Conservation (phyloP, 345 rosid genomes). For the Adansonia digitata region DNA sequence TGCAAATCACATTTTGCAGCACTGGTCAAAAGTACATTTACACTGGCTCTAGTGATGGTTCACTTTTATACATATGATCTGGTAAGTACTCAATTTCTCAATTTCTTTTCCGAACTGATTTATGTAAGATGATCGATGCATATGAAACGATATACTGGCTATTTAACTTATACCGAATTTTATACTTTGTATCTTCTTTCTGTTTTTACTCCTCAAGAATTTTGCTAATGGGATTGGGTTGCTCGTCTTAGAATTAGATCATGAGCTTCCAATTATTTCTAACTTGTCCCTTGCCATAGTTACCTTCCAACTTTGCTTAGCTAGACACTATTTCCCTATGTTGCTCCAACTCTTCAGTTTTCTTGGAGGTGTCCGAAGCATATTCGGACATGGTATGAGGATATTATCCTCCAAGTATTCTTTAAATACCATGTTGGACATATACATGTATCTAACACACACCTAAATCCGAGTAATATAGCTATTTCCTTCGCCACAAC, state of each 20-base stretch:
- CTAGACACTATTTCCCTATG: background rate
- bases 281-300: background rate
- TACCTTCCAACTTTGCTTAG: too few species aligned
- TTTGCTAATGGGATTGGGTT: too few species aligned
- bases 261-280: background rate
- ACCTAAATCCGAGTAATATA: too few species aligned
- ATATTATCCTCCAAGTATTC: too few species aligned
- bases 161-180: background rate
- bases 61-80: conserved; percentile 55
- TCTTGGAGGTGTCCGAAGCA: too few species aligned
- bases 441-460: too few species aligned
- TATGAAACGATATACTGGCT: background rate
- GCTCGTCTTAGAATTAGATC: background rate
- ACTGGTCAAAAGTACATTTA: conserved; percentile 66
- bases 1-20: conserved; percentile 35
- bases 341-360: too few species aligned
- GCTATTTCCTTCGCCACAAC: background rate
- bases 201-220: background rate
- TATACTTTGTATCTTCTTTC: background rate
- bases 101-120: background rate
- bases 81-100: conserved; percentile 26
- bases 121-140: background rate
- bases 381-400: too few species aligned
- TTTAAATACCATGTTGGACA: too few species aligned
- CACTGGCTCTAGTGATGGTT: conserved; percentile 52